Base-by-base conservation (phyloP, 257 asterid species). In the Nicotiana obtusifolia region DNA sequence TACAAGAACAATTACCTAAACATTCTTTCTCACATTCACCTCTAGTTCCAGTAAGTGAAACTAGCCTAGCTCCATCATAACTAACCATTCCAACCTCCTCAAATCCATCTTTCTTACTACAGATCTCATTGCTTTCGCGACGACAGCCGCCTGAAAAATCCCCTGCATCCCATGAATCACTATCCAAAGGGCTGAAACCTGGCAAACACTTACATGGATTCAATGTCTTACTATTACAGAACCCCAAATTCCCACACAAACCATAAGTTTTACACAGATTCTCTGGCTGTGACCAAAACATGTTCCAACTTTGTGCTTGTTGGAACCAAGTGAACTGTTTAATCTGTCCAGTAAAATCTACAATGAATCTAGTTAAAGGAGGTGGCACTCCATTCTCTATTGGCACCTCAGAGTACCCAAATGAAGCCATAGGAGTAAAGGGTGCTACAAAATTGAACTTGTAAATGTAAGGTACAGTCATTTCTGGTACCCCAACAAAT, bases 211-310 rank as follows among this genome's bases (percentile, higher is more conserved):
- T 87, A 59, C 97, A 92, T 2, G 94, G 95, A 82, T 85, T 86
- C 82, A 87, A 60, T 14, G 86, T 65, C 30, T 82, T 84, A 60
- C 86, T 85, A 67, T 83, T 87, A 77, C 97, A 94, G 49, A 91
- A 47, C 76, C 98, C 97, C 84, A 91, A 85, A 82, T 88, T 88
- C 82, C 98, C 98, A 87, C 98, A 94, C 69, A 92, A 73, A 15
- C 88, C 92, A 81, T 87, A 89, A 1, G 90, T 93, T 22, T 64
- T 82, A 79, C 97, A 94, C 7, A 78, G 17, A 82, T 89, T 85
- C 64, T 91, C 97, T n/a, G 97, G 98, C 86, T 89, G 95, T 13
- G 94, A 92, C 97, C 98, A 94, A 78, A 92, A 91, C 82, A 84
- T 91, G 84, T 75, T 91, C 98, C 98, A 94, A 30, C 64, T 73